Evolutionary conservation across 768 basidiomycete species (phyloP).

Genomic region (Bullera alba): DNA sequence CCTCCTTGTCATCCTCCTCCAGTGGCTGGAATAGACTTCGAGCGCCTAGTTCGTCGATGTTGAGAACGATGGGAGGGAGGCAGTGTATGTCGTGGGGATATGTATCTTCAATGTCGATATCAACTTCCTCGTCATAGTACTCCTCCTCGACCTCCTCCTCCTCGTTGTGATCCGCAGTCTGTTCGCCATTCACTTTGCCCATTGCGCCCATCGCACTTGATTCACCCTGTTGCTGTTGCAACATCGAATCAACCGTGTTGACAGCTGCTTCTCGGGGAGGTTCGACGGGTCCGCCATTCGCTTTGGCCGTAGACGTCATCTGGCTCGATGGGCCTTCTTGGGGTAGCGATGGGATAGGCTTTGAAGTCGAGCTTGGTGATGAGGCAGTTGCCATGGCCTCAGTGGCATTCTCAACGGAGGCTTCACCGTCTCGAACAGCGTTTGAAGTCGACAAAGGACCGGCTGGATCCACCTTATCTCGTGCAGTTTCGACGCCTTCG

Average conservation of each 20-base stretch:
- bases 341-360: too few relatives aligned
- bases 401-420: too few relatives aligned
- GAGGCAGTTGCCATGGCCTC: too few relatives aligned
- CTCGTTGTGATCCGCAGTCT: constrained; percentile 48
- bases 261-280: neutral
- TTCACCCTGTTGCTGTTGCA: neutral
- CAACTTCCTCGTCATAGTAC: constrained; percentile 50
- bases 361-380: too few relatives aligned
- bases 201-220: too few relatives aligned
- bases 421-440: too few relatives aligned
- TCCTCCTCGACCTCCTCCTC: constrained; percentile 34
- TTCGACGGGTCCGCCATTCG: neutral
- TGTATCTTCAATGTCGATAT: constrained; percentile 53
- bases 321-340: neutral
- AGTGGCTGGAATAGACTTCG: constrained; percentile 19
- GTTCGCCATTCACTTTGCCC: too few relatives aligned
- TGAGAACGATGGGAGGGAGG: constrained; percentile 69
- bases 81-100: constrained; percentile 52
- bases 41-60: constrained; percentile 45
- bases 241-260: neutral
- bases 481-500: too few relatives aligned
- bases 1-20: constrained; percentile 4
- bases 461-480: too few relatives aligned
- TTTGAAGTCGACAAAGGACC: too few relatives aligned
- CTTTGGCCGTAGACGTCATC: neutral